These are phyloP conservation scores for Hymenoscyphus infarciens DNA, from an alignment of 2,329 filamentous ascomycete species.

Conservation along the genomic window DNA sequence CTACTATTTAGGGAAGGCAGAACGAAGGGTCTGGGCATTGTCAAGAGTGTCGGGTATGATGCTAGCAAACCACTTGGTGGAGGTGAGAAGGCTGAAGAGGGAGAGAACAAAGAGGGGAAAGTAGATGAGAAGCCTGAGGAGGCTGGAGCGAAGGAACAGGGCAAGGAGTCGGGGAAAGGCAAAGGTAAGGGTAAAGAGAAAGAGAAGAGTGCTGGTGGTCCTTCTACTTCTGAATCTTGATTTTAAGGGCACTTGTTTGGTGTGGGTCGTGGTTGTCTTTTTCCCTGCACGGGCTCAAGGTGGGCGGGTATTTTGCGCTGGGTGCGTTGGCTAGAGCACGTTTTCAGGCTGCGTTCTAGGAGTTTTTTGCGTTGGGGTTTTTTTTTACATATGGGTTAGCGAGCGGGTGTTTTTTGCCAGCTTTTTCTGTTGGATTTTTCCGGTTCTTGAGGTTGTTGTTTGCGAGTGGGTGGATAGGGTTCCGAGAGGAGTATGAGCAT, in stretches of 20 bases:
- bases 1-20: conserved; percentile 90
- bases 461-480: no score
- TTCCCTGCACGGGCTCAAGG: no score
- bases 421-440: no score
- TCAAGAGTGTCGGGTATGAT: conserved; percentile 89
- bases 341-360: no score
- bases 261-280: no score
- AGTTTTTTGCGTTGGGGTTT: no score
- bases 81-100: conserved; percentile 26
- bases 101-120: neutral
- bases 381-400: no score
- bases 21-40: conserved; percentile 92
- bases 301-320: no score
- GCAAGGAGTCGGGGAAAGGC: neutral
- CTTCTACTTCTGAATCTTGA: conserved; percentile 5
- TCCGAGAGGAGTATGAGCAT: no score
- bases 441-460: no score
- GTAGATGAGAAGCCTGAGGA: conserved; percentile 7
- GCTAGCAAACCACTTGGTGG: conserved; percentile 47
- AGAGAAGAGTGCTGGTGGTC: neutral
- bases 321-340: no score
- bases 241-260: neutral
- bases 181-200: conserved; percentile 5
- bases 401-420: no score
- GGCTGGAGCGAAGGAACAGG: neutral